Evolutionary conservation across 1,284 basidiomycete species (phyloP).

Genomic region (Leccinum solheimii): DNA sequence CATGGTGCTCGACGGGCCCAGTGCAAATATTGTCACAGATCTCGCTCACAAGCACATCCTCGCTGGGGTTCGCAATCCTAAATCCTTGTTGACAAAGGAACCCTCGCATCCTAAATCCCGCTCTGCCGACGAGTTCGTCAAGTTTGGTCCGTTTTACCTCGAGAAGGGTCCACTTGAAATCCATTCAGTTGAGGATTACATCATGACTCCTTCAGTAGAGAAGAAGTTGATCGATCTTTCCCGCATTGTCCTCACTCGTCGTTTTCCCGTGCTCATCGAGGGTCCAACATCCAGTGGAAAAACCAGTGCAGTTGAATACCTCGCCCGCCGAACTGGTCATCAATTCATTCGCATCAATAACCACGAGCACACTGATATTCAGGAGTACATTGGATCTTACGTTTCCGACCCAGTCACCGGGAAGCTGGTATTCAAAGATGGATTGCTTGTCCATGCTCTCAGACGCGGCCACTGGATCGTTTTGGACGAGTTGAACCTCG

Average conservation of each 20-base stretch:
- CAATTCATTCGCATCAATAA: conserved; percentile 99
- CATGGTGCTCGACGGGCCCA: conserved; percentile 86
- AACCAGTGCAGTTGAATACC: conserved; percentile 96
- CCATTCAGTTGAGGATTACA: conserved; percentile 77
- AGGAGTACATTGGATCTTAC: conserved; percentile 98
- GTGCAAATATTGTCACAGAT: conserved; percentile 65
- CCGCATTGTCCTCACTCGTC: conserved; percentile 84
- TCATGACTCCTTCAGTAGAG: conserved; percentile 97
- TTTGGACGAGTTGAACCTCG: conserved; percentile 95
- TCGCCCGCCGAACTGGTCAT: conserved; percentile 93
- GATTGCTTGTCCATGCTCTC: conserved; percentile 90
- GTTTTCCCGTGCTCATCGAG: conserved; percentile 96
- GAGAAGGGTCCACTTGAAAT: conserved; percentile 70
- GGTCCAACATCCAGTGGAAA: conserved; percentile 98
- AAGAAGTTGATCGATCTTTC: conserved; percentile 91
- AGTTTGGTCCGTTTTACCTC: conserved; percentile 92
- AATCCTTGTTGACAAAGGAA: conserved; percentile 71
- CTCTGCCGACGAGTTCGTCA: conserved; percentile 63
- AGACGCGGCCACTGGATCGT: conserved; percentile 98
- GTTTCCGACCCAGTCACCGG: conserved; percentile 91
- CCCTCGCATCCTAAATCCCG: conserved; percentile 57
- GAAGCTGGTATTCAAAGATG: conserved; percentile 93
- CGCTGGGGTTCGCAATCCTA: conserved; percentile 77
- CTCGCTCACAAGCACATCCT: conserved; percentile 84
- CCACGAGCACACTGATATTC: conserved; percentile 99